Evolutionary conservation across 345 rosid genomes (phyloP).

Genomic region (Bruguiera parviflora): DNA sequence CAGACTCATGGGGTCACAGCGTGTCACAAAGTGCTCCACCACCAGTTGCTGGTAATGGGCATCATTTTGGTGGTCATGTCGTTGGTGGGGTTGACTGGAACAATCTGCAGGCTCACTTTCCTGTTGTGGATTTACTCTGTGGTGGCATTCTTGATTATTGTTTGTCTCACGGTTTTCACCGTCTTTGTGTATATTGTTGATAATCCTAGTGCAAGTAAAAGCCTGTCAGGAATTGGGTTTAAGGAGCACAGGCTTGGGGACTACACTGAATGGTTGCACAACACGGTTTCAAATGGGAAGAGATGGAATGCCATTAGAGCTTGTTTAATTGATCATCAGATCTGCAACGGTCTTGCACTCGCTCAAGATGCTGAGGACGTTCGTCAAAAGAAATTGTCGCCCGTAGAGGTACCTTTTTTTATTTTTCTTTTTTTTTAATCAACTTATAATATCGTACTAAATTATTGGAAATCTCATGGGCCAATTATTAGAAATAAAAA

Average conservation of each 20-base stretch:
- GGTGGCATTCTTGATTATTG: conserved; percentile 21
- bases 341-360: conserved; percentile 13
- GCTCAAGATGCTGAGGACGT: conserved; percentile 1
- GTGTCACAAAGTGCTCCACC: conserved; percentile 28
- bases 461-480: too few species aligned
- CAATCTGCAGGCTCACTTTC: conserved; percentile 14
- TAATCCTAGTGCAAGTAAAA: conserved; percentile 22
- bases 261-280: conserved; percentile 33
- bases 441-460: too few species aligned
- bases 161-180: conserved; percentile 21
- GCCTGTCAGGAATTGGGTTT: conserved; percentile 21
- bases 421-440: background rate
- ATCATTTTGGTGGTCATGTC: conserved; percentile 17
- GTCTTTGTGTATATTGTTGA: conserved; percentile 28
- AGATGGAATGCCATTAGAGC: conserved; percentile 30
- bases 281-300: conserved; percentile 23
- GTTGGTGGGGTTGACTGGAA: conserved; percentile 30
- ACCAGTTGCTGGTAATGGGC: conserved; percentile 28
- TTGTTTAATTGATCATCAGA: conserved; percentile 28
- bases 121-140: conserved; percentile 23
- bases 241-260: conserved; percentile 28
- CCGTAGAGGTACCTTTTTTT: background rate
- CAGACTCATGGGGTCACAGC: conserved; percentile 6
- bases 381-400: conserved; percentile 15
- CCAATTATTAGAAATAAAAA: too few species aligned